A percentile compares a stretch with the other conserved stretches of the same genome.
Evolutionary conservation across 2,329 filamentous ascomycete genomes (phyloP).

Genomic region (Fusarium temperatum): DNA sequence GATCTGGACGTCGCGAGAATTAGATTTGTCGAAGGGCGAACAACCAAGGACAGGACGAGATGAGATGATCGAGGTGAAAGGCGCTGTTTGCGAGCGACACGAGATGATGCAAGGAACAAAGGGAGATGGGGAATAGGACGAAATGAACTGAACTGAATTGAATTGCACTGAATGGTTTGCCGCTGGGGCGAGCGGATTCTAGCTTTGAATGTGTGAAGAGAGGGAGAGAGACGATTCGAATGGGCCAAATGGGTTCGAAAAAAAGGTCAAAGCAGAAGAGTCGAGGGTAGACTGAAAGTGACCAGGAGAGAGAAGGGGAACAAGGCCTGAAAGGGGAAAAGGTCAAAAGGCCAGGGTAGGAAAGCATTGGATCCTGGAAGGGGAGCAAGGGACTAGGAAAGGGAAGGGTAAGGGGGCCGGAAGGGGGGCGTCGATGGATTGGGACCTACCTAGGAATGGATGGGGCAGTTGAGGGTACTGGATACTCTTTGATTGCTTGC

Average conservation of each 20-base stretch:
- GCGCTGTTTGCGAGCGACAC: slow-evolving; percentile 16
- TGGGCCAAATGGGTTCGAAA: slow-evolving; percentile 34
- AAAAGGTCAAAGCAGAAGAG: slow-evolving; percentile 38
- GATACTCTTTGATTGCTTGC: slow-evolving; percentile 2
- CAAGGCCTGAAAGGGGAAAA: slow-evolving; percentile 36
- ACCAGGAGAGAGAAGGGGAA: slow-evolving; percentile 35
- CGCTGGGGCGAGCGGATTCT: slow-evolving; percentile 32
- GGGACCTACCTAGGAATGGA: slow-evolving; percentile 14
- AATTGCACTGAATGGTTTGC: slow-evolving; percentile 23
- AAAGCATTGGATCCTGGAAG: slow-evolving; percentile 22
- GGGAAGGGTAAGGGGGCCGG: slow-evolving; percentile 5
- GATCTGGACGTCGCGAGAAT: slow-evolving; percentile 31
- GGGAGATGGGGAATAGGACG: slow-evolving; percentile 18
- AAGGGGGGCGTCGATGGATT: slow-evolving; percentile 25
- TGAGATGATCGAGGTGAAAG: slow-evolving; percentile 8
- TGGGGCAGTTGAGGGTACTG: slow-evolving; percentile 8
- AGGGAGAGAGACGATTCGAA: slow-evolving; percentile 26
- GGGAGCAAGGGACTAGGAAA: slow-evolving; percentile 19
- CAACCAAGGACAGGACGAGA: slow-evolving; percentile 14
- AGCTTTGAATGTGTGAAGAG: slow-evolving; percentile 31
- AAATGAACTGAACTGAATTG: background rate
- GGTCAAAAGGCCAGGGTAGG: slow-evolving; percentile 31
- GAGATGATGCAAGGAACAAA: slow-evolving; percentile 29
- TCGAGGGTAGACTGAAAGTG: slow-evolving; percentile 16
- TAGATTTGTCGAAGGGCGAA: slow-evolving; percentile 20